Evolutionary conservation across 2,329 filamentous ascomycete species (phyloP).

Genomic region (Aureobasidium sp.): DNA sequence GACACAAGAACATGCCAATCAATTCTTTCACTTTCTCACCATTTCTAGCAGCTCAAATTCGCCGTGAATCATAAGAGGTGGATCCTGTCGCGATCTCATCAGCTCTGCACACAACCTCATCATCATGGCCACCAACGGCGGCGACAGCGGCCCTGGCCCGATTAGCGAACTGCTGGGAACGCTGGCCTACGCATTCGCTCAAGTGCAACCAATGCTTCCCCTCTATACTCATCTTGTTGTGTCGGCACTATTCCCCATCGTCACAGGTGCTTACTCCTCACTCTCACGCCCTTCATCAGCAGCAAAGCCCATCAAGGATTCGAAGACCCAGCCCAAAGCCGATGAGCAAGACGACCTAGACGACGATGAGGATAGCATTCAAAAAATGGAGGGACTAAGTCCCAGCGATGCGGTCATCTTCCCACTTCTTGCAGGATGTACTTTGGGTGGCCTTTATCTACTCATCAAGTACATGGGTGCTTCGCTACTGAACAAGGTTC

Average conservation of each 20-base stretch:
- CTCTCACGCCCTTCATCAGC: constrained; percentile 80
- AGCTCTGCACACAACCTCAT: background rate
- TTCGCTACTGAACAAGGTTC: constrained; percentile 67
- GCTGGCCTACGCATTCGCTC: constrained; percentile 12
- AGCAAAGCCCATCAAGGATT: constrained; percentile 44
- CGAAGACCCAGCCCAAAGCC: constrained; percentile 24
- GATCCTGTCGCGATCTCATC: background rate
- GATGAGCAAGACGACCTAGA: constrained; percentile 47
- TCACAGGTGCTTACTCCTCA: constrained; percentile 74
- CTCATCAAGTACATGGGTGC: constrained; percentile 86
- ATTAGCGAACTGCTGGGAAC: constrained; percentile 11
- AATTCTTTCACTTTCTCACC: background rate
- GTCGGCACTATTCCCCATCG: constrained; percentile 74
- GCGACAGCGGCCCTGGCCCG: constrained; percentile 10
- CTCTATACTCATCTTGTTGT: constrained; percentile 54
- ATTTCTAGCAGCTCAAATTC: background rate
- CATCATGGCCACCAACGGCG: background rate
- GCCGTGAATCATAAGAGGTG: background rate
- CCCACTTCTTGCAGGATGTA: constrained; percentile 64
- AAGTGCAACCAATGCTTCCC: constrained; percentile 30
- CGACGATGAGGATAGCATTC: constrained; percentile 44
- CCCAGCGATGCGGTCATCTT: constrained; percentile 78
- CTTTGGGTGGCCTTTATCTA: constrained; percentile 71
- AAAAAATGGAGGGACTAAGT: constrained; percentile 59
- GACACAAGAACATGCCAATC: background rate